Evolutionary conservation across 1,284 basidiomycete species (phyloP).

Genomic region (Sporisorium graminicola): DNA sequence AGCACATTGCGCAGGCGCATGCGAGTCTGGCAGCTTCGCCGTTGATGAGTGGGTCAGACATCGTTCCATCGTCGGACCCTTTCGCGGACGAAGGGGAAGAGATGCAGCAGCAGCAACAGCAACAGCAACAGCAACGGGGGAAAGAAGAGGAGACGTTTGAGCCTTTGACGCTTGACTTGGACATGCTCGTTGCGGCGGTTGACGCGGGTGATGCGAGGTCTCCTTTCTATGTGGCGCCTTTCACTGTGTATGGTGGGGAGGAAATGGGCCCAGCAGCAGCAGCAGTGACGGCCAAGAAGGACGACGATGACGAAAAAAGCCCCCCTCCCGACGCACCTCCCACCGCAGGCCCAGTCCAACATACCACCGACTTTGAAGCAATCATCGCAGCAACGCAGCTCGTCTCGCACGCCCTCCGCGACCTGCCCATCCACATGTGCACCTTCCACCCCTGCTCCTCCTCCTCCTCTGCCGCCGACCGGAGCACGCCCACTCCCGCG

Average conservation of each 20-base stretch:
- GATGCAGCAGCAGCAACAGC: background rate
- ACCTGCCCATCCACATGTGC: slow-evolving; percentile 33
- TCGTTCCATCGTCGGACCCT: slow-evolving; percentile 14
- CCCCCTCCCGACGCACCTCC: background rate
- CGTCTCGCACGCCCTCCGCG: slow-evolving; percentile 7
- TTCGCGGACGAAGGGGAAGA: slow-evolving; percentile 9
- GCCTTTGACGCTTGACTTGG: slow-evolving; percentile 21
- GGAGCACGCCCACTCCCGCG: background rate
- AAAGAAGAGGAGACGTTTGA: slow-evolving; percentile 16
- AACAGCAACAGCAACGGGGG: background rate
- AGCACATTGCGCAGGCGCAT: slow-evolving; percentile 17
- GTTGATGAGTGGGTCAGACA: background rate
- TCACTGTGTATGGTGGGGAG: background rate
- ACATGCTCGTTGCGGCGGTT: slow-evolving; percentile 16
- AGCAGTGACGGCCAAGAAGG: background rate
- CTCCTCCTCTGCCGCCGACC: background rate
- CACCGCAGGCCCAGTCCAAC: background rate
- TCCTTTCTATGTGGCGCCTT: slow-evolving; percentile 25
- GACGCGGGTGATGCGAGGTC: slow-evolving; percentile 17
- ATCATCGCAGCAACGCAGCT: slow-evolving; percentile 27
- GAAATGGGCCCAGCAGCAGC: background rate
- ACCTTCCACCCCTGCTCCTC: slow-evolving; percentile 8
- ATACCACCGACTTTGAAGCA: slow-evolving; percentile 7
- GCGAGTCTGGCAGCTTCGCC: background rate
- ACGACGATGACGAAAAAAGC: background rate